A percentile compares a stretch with the other conserved stretches of the same genome.
Evolutionary conservation across 352 stramenopile species (phyloP).

Genomic region (Pythium coloratum): DNA sequence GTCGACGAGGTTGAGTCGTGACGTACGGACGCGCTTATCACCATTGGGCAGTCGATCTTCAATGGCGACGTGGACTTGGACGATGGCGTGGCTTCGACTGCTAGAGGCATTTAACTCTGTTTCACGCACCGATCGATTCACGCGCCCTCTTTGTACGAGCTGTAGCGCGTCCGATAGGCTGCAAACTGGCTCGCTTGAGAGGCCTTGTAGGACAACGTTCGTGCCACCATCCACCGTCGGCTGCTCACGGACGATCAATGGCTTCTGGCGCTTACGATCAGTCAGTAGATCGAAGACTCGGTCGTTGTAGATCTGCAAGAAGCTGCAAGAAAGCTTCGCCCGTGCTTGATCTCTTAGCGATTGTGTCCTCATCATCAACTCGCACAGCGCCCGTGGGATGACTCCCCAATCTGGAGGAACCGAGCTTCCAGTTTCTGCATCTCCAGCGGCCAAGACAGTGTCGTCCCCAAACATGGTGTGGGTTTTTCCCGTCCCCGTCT

Average conservation of each 20-base stretch:
- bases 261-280: slow-evolving; percentile 60
- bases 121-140: slow-evolving; percentile 70
- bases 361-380: slow-evolving; percentile 49
- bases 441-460: slow-evolving; percentile 1
- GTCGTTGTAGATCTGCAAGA: slow-evolving; percentile 96
- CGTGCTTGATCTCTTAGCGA: slow-evolving; percentile 16
- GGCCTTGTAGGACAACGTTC: slow-evolving; percentile 56
- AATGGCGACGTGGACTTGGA: slow-evolving; percentile 82
- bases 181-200: slow-evolving; percentile 50
- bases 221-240: slow-evolving; percentile 50
- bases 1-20: slow-evolving; percentile 77
- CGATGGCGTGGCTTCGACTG: slow-evolving; percentile 90
- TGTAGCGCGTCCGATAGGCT: slow-evolving; percentile 51
- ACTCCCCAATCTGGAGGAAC: slow-evolving; percentile 53
- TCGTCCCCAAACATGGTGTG: slow-evolving; percentile 89
- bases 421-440: not conserved
- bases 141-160: slow-evolving; percentile 47
- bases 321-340: slow-evolving; percentile 75
- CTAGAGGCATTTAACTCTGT: slow-evolving; percentile 88
- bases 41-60: slow-evolving; percentile 34
- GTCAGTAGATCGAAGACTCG: slow-evolving; percentile 90
- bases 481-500: slow-evolving; percentile 91
- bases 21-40: slow-evolving; percentile 42
- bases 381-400: slow-evolving; percentile 69
- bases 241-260: slow-evolving; percentile 70